phyloP scores from a whole-genome alignment of 352 stramenopile species.

The Phytophthora vignae region DNA sequence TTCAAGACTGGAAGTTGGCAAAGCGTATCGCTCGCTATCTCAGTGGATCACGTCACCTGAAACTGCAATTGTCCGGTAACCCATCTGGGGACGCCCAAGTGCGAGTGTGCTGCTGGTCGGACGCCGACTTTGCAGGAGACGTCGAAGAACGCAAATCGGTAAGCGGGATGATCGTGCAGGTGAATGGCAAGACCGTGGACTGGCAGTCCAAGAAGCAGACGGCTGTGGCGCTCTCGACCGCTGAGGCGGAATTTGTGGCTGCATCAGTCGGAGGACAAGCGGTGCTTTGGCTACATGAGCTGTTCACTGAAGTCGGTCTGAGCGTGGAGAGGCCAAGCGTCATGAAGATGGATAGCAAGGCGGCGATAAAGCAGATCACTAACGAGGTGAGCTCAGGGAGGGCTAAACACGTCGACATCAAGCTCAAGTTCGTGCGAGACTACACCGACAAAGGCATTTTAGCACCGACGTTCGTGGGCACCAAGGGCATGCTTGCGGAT shows the following conservation, averaged over 20 bases:
- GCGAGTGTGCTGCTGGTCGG: conserved; percentile 1
- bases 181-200: conserved; percentile 24
- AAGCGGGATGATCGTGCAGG: conserved; percentile 6
- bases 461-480: neutral
- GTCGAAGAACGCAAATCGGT: conserved; percentile 6
- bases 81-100: neutral
- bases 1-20: conserved; percentile 12
- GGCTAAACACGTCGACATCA: conserved; percentile 26
- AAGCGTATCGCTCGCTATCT: conserved; percentile 20
- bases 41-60: conserved; percentile 12
- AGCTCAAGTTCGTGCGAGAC: conserved; percentile 19
- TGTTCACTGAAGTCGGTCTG: conserved; percentile 16
- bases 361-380: conserved; percentile 15
- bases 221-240: too few species aligned
- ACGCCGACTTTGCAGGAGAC: conserved; percentile 15
- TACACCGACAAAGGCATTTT: conserved; percentile 2
- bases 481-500: conserved; percentile 12
- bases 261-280: conserved; percentile 11
- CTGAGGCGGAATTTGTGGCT: conserved; percentile 28
- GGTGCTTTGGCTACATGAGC: conserved; percentile 14
- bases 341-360: conserved; percentile 21
- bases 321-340: neutral
- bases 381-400: conserved; percentile 10
- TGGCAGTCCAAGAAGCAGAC: conserved; percentile 35
- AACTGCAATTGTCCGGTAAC: neutral